Evolutionary conservation across 2,329 filamentous ascomycete species (phyloP).

Genomic region (Arthrobotrys sinensis): DNA sequence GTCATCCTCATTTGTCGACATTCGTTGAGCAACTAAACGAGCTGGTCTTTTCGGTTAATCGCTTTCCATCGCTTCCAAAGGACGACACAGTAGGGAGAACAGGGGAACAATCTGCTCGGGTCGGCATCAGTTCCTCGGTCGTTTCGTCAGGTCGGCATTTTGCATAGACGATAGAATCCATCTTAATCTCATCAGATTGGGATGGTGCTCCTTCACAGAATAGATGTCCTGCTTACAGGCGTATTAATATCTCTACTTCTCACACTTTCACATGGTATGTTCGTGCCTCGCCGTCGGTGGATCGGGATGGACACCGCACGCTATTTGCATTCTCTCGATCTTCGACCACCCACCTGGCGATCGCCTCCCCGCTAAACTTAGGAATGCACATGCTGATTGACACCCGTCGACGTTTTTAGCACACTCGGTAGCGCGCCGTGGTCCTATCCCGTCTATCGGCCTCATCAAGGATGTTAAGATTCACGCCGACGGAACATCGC

Average conservation of each 20-base stretch:
- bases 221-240: constrained; percentile 58
- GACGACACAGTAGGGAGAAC: background rate
- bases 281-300: constrained; percentile 5
- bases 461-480: constrained; percentile 82
- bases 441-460: constrained; percentile 82
- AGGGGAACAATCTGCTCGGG: background rate
- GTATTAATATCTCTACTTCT: constrained; percentile 50
- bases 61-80: too few relatives aligned
- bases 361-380: constrained; percentile 15
- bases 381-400: constrained; percentile 31
- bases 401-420: constrained; percentile 68
- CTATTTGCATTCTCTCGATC: constrained; percentile 24
- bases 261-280: constrained; percentile 56
- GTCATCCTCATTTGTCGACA: constrained; percentile 26
- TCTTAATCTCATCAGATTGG: constrained; percentile 38
- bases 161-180: background rate
- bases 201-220: constrained; percentile 58
- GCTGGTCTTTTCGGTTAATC: constrained; percentile 22
- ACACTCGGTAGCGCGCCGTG: constrained; percentile 78
- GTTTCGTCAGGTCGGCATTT: background rate
- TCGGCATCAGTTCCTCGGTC: background rate
- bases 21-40: constrained; percentile 32
- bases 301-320: constrained; percentile 29
- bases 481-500: constrained; percentile 77
- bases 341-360: constrained; percentile 12